Evolutionary conservation across 2,329 filamentous ascomycete species (phyloP).

Genomic region (Bipolaris zeicola): DNA sequence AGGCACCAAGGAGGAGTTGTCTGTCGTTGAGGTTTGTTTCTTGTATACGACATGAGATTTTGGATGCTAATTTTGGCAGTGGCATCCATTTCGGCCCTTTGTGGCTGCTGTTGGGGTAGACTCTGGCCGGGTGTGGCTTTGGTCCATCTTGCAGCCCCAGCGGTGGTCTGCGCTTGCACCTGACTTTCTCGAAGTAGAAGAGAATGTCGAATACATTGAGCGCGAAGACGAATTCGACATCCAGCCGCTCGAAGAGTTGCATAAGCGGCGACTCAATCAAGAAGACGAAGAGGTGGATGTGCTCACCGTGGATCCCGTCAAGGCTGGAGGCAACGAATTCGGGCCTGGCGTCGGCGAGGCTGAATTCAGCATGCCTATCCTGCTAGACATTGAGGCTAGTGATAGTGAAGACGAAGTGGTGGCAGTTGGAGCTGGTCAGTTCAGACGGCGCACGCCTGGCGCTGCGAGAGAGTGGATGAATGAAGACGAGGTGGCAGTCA

Average conservation of each 20-base stretch:
- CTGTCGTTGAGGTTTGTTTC: constrained; percentile 72
- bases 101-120: constrained; percentile 92
- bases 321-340: constrained; percentile 59
- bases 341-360: constrained; percentile 50
- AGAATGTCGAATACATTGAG: constrained; percentile 97
- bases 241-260: constrained; percentile 91
- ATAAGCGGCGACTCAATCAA: constrained; percentile 84
- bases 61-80: constrained; percentile 50
- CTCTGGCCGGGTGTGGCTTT: constrained; percentile 90
- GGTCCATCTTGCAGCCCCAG: constrained; percentile 93
- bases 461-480: constrained; percentile 71
- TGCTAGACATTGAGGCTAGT: constrained; percentile 91
- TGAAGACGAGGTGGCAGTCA: constrained; percentile 55
- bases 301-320: constrained; percentile 70
- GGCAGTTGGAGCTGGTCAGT: constrained; percentile 74
- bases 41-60: background rate
- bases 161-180: constrained; percentile 97
- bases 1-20: constrained; percentile 93
- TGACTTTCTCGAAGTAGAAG: constrained; percentile 96
- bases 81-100: constrained; percentile 88
- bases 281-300: constrained; percentile 96
- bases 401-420: constrained; percentile 91
- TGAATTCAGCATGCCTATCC: constrained; percentile 87
- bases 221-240: constrained; percentile 98
- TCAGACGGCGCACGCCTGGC: constrained; percentile 82